phyloP scores from a whole-genome alignment of 345 rosid species.

The Eucalyptus erythrocorys region DNA sequence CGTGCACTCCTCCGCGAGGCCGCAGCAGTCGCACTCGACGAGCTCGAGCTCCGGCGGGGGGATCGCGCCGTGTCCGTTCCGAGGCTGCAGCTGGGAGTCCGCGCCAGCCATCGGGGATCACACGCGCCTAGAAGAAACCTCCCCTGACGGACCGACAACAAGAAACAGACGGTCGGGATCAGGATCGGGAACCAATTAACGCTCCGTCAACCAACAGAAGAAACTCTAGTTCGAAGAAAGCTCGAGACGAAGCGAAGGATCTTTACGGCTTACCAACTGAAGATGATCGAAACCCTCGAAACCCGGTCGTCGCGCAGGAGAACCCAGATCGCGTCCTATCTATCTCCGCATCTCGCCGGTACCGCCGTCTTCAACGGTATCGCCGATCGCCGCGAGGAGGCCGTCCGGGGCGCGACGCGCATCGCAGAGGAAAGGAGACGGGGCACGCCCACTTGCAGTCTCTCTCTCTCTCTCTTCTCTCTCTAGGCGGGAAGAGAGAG shows the following conservation, averaged over 20 bases:
- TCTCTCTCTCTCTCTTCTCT: not conserved
- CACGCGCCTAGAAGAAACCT: not conserved
- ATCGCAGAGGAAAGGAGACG: not conserved
- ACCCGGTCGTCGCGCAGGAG: not conserved
- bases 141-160: not conserved
- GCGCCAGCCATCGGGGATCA: not conserved
- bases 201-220: not conserved
- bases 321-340: not conserved
- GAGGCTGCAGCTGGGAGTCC: not conserved
- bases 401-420: not conserved
- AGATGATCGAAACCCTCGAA: not conserved
- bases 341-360: not conserved
- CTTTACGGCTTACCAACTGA: not conserved
- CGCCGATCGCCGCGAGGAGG: not conserved
- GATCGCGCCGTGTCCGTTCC: not conserved
- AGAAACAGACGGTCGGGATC: not conserved
- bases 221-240: not conserved
- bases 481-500: not conserved
- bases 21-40: slow-evolving; percentile 63
- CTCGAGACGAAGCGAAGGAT: not conserved
- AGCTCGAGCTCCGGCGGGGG: slow-evolving; percentile 15
- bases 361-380: not conserved
- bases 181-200: not conserved
- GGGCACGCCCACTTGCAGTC: not conserved
- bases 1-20: slow-evolving; percentile 65